Base-by-base conservation (phyloP, 768 basidiomycete genomes). In the Panellus pusillus region DNA sequence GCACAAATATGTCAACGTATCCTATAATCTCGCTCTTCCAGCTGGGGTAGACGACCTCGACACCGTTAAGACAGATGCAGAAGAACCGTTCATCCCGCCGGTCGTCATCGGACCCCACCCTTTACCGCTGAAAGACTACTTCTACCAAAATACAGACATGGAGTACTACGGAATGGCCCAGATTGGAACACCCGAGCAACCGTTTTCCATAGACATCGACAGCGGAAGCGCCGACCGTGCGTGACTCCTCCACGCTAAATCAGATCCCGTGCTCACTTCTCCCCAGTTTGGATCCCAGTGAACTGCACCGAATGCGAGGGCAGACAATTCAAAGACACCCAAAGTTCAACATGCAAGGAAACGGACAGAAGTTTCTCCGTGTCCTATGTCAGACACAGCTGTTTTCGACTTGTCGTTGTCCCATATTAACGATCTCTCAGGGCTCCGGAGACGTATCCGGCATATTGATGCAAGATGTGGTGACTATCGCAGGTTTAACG, bases 221-320 rank as follows among this genome's bases (percentile, higher is more conserved):
- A 88, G 87, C 3, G 84, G 87, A 45, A 84, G 81, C 7, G 72
- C 80, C 31, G 87, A 89, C 63, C 71, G 32, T 35, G 32, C 85
- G n/a, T 88, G 86, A 82, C 65, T 73, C 2, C 74, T 79, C 27
- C 65, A 68, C 13, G 47, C 9, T 1, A 28, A 7, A 19, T 20
- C 4, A 14, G 4, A 27, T 27, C 18, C 11, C 13, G 42, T 7
- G 15, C 3, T 4, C 17, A 7, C 6, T 24, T 24, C 6, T 24
- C 18, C 6, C 1, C 28, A 17, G 12, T 15, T 27, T 44, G 28
- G 53, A 38, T 47, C 13, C 47, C 44, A 18, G 44, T 39, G 8
- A 35, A 63, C 40, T 82, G 81, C 61, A 13, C 42, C 1, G 35
- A 58, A 14, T 83, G 81, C 54, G 55, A 56, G n/a, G 63, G 68